Conservation (phyloP, 176 grass and related monocot genomes). For the Aegilops longissima region DNA sequence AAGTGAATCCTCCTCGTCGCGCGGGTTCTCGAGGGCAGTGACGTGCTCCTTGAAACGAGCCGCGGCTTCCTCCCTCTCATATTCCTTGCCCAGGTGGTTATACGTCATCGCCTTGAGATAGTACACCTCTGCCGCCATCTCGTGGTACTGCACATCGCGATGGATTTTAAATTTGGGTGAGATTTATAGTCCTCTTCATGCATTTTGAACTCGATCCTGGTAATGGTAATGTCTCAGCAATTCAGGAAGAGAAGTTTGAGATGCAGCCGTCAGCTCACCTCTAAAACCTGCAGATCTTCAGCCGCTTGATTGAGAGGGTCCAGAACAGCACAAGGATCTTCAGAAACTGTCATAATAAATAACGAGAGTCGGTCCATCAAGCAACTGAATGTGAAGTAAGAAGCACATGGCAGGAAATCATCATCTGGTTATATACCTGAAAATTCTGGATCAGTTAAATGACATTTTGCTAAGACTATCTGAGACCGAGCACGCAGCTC, state of each 20-base stretch:
- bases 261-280: slow-evolving; percentile 48
- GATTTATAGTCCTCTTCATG: not conserved
- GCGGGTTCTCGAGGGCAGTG: slow-evolving; percentile 48
- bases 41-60: slow-evolving; percentile 65
- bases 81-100: slow-evolving; percentile 50
- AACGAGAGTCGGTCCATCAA: not conserved
- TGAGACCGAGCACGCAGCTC: slow-evolving; percentile 78
- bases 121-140: slow-evolving; percentile 82
- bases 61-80: slow-evolving; percentile 68
- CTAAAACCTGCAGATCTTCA: slow-evolving; percentile 82
- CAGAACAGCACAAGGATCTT: slow-evolving; percentile 66
- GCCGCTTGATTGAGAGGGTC: slow-evolving; percentile 78
- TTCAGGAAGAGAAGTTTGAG: not conserved
- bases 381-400: not conserved
- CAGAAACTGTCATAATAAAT: slow-evolving; percentile 45
- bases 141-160: slow-evolving; percentile 60
- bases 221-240: not conserved
- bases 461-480: slow-evolving; percentile 76
- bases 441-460: slow-evolving; percentile 59
- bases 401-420: not conserved
- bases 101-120: slow-evolving; percentile 80
- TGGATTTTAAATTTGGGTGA: not conserved
- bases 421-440: slow-evolving; percentile 39
- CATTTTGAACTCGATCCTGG: not conserved
- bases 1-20: slow-evolving; percentile 56